Conservation (phyloP, 768 basidiomycete genomes). For the Mycena vitilis region DNA sequence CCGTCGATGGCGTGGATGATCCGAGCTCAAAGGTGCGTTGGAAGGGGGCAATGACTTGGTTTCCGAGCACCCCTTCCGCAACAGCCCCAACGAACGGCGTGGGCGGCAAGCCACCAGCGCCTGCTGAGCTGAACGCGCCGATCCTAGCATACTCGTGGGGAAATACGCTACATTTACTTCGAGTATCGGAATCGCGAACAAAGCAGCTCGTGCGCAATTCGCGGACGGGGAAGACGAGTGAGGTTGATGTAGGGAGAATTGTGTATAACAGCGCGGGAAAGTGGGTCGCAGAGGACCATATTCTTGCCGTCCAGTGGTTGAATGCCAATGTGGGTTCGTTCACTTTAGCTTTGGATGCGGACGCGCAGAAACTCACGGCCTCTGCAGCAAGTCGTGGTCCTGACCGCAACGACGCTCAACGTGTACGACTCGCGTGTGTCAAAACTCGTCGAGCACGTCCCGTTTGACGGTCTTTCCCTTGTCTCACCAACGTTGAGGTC, state of each 20-base stretch:
- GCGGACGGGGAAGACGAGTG: slow-evolving; percentile 69
- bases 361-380: slow-evolving; percentile 20
- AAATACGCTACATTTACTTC: slow-evolving; percentile 69
- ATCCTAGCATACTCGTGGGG: slow-evolving; percentile 91
- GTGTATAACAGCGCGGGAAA: slow-evolving; percentile 69
- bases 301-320: slow-evolving; percentile 88
- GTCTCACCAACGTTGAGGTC: slow-evolving; percentile 63
- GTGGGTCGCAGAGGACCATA: slow-evolving; percentile 71
- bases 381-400: slow-evolving; percentile 73
- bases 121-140: slow-evolving; percentile 57
- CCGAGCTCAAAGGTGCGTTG: slow-evolving; percentile 58
- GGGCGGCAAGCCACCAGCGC: slow-evolving; percentile 25
- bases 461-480: slow-evolving; percentile 67
- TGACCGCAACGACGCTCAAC: slow-evolving; percentile 68
- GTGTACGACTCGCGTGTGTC: slow-evolving; percentile 75
- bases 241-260: slow-evolving; percentile 73
- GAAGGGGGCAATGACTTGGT: slow-evolving; percentile 85
- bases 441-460: slow-evolving; percentile 70
- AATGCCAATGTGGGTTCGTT: slow-evolving; percentile 82
- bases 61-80: slow-evolving; percentile 61
- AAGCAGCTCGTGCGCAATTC: slow-evolving; percentile 62
- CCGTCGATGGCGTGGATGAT: slow-evolving; percentile 56
- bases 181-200: slow-evolving; percentile 69
- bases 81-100: slow-evolving; percentile 38
- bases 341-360: slow-evolving; percentile 26